Conservation (phyloP, 208 protist species). For the Strigomonas culicis region DNA sequence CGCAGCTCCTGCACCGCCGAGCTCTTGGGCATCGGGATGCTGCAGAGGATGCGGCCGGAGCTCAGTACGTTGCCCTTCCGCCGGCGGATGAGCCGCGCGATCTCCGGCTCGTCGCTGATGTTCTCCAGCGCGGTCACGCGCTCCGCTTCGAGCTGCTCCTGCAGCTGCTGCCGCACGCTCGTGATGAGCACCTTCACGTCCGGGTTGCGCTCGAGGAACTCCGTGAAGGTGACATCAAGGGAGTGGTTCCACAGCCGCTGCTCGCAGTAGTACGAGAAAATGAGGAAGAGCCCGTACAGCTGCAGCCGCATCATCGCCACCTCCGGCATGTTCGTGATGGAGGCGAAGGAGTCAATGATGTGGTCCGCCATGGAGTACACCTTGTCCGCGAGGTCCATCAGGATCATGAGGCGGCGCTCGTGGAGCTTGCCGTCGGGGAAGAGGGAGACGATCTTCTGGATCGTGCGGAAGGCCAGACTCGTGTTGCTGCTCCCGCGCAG, state of each 20-base stretch:
- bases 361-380: slow-evolving; percentile 85
- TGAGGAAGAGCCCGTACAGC: slow-evolving; percentile 81
- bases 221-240: slow-evolving; percentile 45
- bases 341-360: slow-evolving; percentile 70
- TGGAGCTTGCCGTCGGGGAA: slow-evolving; percentile 86
- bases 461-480: slow-evolving; percentile 63
- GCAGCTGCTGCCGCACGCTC: slow-evolving; percentile 65
- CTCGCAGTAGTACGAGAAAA: slow-evolving; percentile 90
- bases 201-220: slow-evolving; percentile 66
- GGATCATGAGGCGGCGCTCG: slow-evolving; percentile 67
- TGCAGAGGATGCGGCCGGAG: slow-evolving; percentile 77
- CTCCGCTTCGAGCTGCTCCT: slow-evolving; percentile 71
- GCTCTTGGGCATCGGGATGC: slow-evolving; percentile 36
- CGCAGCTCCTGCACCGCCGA: slow-evolving; percentile 40
- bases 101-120: slow-evolving; percentile 38
- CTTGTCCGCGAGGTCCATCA: slow-evolving; percentile 84
- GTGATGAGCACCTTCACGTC: slow-evolving; percentile 69
- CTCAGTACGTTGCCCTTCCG: slow-evolving; percentile 81
- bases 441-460: slow-evolving; percentile 86
- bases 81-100: slow-evolving; percentile 42
- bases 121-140: slow-evolving; percentile 42
- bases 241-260: slow-evolving; percentile 76
- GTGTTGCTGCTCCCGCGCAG: slow-evolving; percentile 40
- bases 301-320: slow-evolving; percentile 80
- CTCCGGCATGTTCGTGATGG: slow-evolving; percentile 37